Percentiles rank a stretch among this genome's conserved stretches.
Conservation (phyloP, 768 basidiomycete species). For the Collybia mongolica region DNA sequence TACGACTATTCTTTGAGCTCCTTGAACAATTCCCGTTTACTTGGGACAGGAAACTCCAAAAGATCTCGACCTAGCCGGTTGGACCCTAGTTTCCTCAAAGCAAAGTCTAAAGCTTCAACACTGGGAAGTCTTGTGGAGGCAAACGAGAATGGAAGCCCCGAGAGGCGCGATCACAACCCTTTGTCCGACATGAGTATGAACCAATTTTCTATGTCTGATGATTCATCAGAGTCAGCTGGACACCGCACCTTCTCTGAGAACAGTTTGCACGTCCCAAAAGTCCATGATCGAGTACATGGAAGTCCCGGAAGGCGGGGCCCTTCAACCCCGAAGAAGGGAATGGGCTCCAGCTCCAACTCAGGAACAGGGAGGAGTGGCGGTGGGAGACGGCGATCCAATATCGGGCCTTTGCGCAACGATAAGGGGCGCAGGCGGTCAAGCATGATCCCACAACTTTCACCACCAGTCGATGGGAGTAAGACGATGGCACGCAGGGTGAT, state of each 20-base stretch:
- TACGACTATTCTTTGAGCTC: conserved; percentile 20
- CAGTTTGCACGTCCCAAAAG: conserved; percentile 37
- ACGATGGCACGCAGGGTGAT: conserved; percentile 33
- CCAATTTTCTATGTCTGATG: conserved; percentile 31
- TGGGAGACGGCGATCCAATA: conserved; percentile 65
- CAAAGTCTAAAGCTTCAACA: conserved; percentile 41
- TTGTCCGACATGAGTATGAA: conserved; percentile 74
- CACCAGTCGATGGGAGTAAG: conserved; percentile 36
- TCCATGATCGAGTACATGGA: conserved; percentile 30
- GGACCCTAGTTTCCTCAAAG: conserved; percentile 68
- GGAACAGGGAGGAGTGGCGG: conserved; percentile 27
- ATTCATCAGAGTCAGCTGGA: conserved; percentile 27
- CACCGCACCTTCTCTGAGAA: conserved; percentile 16
- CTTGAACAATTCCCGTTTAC: conserved; percentile 23
- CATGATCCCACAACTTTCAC: conserved; percentile 69
- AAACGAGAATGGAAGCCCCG: conserved; percentile 52
- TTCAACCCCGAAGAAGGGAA: conserved; percentile 36
- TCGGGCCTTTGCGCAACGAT: conserved; percentile 75
- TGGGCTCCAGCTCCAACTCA: conserved; percentile 13
- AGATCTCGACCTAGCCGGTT: conserved; percentile 66
- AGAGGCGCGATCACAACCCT: conserved; percentile 35
- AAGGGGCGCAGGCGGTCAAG: conserved; percentile 76
- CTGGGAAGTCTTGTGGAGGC: conserved; percentile 71
- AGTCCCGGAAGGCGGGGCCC: conserved; percentile 55
- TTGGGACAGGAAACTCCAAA: conserved; percentile 30